phyloP scores from a whole-genome alignment of 2,329 filamentous ascomycete genomes.

The Hymenoscyphus albidus region DNA sequence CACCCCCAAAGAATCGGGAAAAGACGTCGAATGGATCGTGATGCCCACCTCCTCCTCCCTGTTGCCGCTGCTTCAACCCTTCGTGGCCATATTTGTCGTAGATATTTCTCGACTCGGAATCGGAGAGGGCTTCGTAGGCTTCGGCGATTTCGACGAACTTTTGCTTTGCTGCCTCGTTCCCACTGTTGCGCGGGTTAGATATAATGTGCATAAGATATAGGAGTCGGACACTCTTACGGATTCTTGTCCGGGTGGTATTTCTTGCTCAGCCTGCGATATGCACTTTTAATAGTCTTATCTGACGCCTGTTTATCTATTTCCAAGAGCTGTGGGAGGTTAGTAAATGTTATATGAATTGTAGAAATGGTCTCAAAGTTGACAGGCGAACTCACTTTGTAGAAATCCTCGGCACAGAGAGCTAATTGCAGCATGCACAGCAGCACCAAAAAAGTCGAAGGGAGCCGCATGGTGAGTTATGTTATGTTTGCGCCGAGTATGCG shows the following conservation, averaged over 20 bases:
- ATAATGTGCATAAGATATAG: background rate
- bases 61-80: slow-evolving; percentile 76
- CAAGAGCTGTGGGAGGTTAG: slow-evolving; percentile 56
- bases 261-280: slow-evolving; percentile 88
- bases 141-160: slow-evolving; percentile 94
- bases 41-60: slow-evolving; percentile 59
- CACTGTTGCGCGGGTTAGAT: slow-evolving; percentile 45
- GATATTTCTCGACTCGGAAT: slow-evolving; percentile 74
- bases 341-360: background rate
- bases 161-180: slow-evolving; percentile 73
- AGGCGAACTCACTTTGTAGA: slow-evolving; percentile 62
- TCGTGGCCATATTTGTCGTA: slow-evolving; percentile 96
- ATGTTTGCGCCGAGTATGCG: slow-evolving; percentile 29
- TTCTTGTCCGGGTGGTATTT: slow-evolving; percentile 99
- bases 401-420: slow-evolving; percentile 63
- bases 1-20: slow-evolving; percentile 92
- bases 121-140: slow-evolving; percentile 88
- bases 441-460: slow-evolving; percentile 48
- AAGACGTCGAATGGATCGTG: slow-evolving; percentile 96
- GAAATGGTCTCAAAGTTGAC: background rate
- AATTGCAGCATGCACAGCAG: slow-evolving; percentile 53
- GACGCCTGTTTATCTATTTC: slow-evolving; percentile 74
- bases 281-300: slow-evolving; percentile 87
- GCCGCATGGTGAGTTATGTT: slow-evolving; percentile 40
- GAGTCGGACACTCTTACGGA: slow-evolving; percentile 57